These are phyloP conservation scores for Candida ascalaphidarum DNA, from an alignment of 805 yeast species.

Conservation along the genomic window DNA sequence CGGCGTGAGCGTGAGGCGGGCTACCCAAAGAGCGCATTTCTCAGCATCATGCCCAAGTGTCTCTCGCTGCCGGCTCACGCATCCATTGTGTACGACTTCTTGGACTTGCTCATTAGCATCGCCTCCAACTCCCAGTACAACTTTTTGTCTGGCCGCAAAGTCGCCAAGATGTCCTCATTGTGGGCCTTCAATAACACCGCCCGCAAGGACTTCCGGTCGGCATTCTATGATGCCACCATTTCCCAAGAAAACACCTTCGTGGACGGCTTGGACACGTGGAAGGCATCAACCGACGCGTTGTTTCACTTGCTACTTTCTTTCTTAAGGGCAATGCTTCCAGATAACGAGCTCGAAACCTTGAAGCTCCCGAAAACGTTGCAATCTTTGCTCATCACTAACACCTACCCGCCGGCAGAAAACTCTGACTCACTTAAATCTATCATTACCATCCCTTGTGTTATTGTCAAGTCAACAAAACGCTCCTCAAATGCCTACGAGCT, in stretches of 20 bases:
- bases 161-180: conserved; percentile 72
- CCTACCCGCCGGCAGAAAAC: conserved; percentile 64
- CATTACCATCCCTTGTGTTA: conserved; percentile 54
- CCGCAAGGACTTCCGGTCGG: conserved; percentile 15
- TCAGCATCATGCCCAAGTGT: conserved; percentile 79
- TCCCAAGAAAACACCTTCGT: conserved; percentile 36
- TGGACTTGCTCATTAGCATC: conserved; percentile 69
- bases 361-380: conserved; percentile 62
- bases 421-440: conserved; percentile 25
- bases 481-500: conserved; percentile 49
- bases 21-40: conserved; percentile 65
- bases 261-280: conserved; percentile 71
- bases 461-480: conserved; percentile 43
- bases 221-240: conserved; percentile 30
- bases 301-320: conserved; percentile 74
- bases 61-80: conserved; percentile 81
- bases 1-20: conserved; percentile 55
- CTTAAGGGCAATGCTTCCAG: conserved; percentile 69
- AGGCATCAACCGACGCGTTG: conserved; percentile 76
- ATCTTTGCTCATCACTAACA: conserved; percentile 50
- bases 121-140: conserved; percentile 75
- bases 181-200: conserved; percentile 78
- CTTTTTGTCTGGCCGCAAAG: conserved; percentile 70
- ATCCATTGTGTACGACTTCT: conserved; percentile 78
- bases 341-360: conserved; percentile 47